Evolutionary conservation across 768 basidiomycete species (phyloP), one percentile per base, ranked within the genome.

Genomic region (Lentinula boryana): DNA sequence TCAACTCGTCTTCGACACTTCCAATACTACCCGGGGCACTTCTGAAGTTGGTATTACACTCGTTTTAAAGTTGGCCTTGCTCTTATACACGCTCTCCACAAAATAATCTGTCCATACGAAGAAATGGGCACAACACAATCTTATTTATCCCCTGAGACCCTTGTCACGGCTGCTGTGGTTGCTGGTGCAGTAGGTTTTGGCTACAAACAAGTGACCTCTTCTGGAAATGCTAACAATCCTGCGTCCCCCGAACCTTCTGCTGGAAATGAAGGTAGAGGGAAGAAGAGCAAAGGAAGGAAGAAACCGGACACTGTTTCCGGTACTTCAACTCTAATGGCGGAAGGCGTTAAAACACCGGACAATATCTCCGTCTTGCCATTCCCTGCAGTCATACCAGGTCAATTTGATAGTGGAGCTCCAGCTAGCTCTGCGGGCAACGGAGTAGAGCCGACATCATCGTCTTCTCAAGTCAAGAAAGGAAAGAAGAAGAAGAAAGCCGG

Each of bases 401-500:
- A 58, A 16, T 58, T 58, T 23, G 57, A 58, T 13, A 31, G 31
- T 23, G 32, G 23, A 23, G 57, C 44, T 21, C 18, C 57, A 5
- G 57, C 48, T 10, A 27, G 16, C 31, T 21, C 32, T 48, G 57
- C 44, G 7, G 44, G n/a, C 12, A 58, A n/a, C n/a, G 44, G 44
- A 23, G 18, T 15, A 9, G 32, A 33, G 44, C 18, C 15, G 41
- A 32, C 27, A 35, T 10, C 48, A 27, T 54, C 52, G n/a, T 33
- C 41, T 16, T 31, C 44, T 12, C n/a, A 58, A n/a, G 36, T n/a
- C 44, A 58, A 49, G 21, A 58, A 58, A 15, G 46, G 57, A 2
- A 58, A 58, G 57, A 58, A 58, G 57, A 58, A 58, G 44, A 58
- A 50, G 36, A 58, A 58, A 35, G 57, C 33, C 18, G 57, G 57